Percentiles rank a stretch among this genome's conserved stretches.
Conservation (phyloP, 768 basidiomycete species). For the Cystobasidium ongulense region DNA sequence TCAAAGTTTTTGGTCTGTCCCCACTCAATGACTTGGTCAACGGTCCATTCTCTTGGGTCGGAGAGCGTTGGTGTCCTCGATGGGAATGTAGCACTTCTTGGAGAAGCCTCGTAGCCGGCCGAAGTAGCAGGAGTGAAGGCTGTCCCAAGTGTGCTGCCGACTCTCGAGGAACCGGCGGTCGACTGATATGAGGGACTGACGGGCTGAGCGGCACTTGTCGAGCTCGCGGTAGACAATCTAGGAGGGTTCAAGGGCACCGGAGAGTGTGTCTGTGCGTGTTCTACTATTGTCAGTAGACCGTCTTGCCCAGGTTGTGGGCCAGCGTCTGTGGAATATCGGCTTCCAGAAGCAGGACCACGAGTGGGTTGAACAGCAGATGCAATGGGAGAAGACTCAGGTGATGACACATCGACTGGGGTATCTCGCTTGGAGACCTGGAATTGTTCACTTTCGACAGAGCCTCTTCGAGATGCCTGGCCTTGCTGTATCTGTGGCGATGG, state of each 20-base stretch:
- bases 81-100: slow-evolving; percentile 22
- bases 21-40: slow-evolving; percentile 88
- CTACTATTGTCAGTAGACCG: not conserved
- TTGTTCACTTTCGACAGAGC: not conserved
- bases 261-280: slow-evolving; percentile 7
- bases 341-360: not conserved
- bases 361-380: not conserved
- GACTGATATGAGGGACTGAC: slow-evolving; percentile 3
- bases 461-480: not conserved
- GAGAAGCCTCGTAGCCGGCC: slow-evolving; percentile 6
- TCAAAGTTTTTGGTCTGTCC: slow-evolving; percentile 75
- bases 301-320: slow-evolving; percentile 8
- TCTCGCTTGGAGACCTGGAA: not conserved
- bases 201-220: not conserved
- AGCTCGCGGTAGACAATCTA: not conserved
- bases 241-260: not conserved
- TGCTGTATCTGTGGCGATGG: not conserved
- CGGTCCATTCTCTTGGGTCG: slow-evolving; percentile 54
- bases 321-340: slow-evolving; percentile 13
- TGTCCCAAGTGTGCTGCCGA: slow-evolving; percentile 17
- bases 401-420: not conserved
- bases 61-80: slow-evolving; percentile 36
- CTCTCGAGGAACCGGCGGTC: slow-evolving; percentile 1
- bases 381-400: not conserved
- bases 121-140: slow-evolving; percentile 28